Percentiles rank a stretch among this genome's conserved stretches.
phyloP scores from a whole-genome alignment of 2,329 filamentous ascomycete species.

The Zalaria obscura region DNA sequence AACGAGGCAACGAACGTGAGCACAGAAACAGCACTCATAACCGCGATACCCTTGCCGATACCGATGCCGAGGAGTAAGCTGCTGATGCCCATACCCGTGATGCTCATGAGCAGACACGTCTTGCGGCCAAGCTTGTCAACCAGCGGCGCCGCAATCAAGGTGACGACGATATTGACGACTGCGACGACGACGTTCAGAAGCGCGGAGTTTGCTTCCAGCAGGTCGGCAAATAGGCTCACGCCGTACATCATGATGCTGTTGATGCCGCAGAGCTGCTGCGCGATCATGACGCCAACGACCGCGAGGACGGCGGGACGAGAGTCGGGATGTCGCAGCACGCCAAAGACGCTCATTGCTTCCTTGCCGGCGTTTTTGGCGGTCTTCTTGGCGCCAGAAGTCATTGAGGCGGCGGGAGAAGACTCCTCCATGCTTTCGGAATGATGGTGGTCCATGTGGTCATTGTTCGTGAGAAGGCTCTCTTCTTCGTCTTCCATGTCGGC shows the following conservation, averaged over 20 bases:
- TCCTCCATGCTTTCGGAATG: neutral
- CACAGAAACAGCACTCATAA: slow-evolving; percentile 68
- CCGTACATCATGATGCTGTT: slow-evolving; percentile 99
- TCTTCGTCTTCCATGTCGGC: slow-evolving; percentile 43
- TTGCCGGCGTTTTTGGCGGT: slow-evolving; percentile 14
- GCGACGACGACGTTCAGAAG: slow-evolving; percentile 81
- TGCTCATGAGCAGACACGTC: slow-evolving; percentile 66
- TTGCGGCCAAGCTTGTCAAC: slow-evolving; percentile 83
- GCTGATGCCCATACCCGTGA: slow-evolving; percentile 68
- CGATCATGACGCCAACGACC: slow-evolving; percentile 84
- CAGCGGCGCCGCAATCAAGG: slow-evolving; percentile 66
- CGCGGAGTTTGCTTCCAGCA: slow-evolving; percentile 69
- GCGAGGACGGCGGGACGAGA: slow-evolving; percentile 75
- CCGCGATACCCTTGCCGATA: slow-evolving; percentile 57
- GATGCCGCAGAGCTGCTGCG: slow-evolving; percentile 81
- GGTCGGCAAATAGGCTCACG: slow-evolving; percentile 68
- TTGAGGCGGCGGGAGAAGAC: slow-evolving; percentile 9
- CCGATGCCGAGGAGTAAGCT: slow-evolving; percentile 67
- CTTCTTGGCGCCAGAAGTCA: slow-evolving; percentile 13
- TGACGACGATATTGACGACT: slow-evolving; percentile 71
- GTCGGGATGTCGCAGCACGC: slow-evolving; percentile 50
- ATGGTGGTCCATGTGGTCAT: slow-evolving; percentile 11
- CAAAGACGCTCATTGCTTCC: slow-evolving; percentile 21
- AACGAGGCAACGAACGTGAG: slow-evolving; percentile 81
- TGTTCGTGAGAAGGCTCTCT: slow-evolving; percentile 48